These are phyloP conservation scores for Boletus patriciae DNA, from an alignment of 768 basidiomycete genomes.

Conservation along the genomic window DNA sequence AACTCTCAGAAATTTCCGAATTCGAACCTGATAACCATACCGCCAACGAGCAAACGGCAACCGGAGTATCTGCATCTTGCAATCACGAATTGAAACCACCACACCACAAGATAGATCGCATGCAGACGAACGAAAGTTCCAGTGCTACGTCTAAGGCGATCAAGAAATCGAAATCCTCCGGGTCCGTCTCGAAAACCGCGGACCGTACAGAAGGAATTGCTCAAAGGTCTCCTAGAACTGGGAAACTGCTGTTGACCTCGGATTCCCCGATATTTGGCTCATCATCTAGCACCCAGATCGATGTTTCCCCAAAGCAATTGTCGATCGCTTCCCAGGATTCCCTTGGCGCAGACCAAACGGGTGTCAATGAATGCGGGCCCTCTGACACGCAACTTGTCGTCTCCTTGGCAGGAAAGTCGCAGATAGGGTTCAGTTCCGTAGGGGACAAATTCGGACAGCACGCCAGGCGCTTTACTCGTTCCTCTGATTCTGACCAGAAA, in stretches of 20 bases:
- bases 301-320: constrained; percentile 9
- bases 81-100: background rate
- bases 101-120: constrained; percentile 1
- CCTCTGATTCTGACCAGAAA: background rate
- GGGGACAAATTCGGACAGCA: background rate
- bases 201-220: background rate
- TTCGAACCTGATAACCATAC: constrained; percentile 16
- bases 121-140: constrained; percentile 14
- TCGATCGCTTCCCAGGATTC: background rate
- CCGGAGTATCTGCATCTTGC: background rate
- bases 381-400: background rate
- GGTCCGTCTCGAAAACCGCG: background rate
- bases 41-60: background rate
- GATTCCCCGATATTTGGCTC: constrained; percentile 10
- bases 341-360: background rate
- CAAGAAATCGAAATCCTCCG: background rate
- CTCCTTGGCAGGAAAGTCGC: background rate
- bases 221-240: background rate
- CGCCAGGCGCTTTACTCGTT: background rate
- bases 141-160: background rate
- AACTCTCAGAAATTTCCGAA: constrained; percentile 37
- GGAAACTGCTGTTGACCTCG: background rate
- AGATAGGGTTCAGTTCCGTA: background rate
- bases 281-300: constrained; percentile 18
- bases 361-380: background rate